Base-by-base conservation (phyloP, 2,329 filamentous ascomycete genomes). In the Tolypocladium inflatum region DNA sequence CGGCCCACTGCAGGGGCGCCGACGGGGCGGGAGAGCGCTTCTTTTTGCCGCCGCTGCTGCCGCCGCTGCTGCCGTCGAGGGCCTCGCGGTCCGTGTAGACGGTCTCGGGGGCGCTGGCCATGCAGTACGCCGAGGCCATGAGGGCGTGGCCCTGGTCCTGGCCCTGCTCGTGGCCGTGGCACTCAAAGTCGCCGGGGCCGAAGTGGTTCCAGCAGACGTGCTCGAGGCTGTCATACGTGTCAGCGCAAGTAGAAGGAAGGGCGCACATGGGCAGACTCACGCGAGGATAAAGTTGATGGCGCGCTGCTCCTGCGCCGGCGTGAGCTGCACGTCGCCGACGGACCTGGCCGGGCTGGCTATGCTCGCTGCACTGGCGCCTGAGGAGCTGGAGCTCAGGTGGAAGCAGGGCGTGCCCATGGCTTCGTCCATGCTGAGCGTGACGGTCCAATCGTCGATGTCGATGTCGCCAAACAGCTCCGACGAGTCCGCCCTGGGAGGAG, bases 271-370 rank as follows among this genome's bases (percentile, higher is more conserved):
- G n/a, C 5, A 30, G 11, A 66, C 77, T 62, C 71, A 82, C 79
- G 76, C 74, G 26, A 82, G 70, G 58, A 82, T 80, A 56, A 82
- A 80, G 67, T 82, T 82, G 61, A 82, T 74, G 21, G 73, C 78
- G 50, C 71, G 68, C 48, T 77, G 74, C 38, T 76, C 78, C 63
- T 81, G 73, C 4, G 68, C 67, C 1, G 68, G 65, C 6, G 69
- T 73, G 59, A 73, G 67, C 53, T 67, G 68, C 15, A 65, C 38
- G 59, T 59, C 67, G 57, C 58, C 56, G 39, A 58, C 59, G n/a
- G 64, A 58, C 42, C 55, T 38, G 8, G 59, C 57, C 10, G 66
- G 63, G 56, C 63, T 63, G 5, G 59, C 58, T 19, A 53, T 35
- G 26, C 63, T 64, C 41, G 57, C 61, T 41, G 62, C 57, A 57